Base-by-base conservation (phyloP, 495 filamentous ascomycete species). In the Haplographium delicatum region DNA sequence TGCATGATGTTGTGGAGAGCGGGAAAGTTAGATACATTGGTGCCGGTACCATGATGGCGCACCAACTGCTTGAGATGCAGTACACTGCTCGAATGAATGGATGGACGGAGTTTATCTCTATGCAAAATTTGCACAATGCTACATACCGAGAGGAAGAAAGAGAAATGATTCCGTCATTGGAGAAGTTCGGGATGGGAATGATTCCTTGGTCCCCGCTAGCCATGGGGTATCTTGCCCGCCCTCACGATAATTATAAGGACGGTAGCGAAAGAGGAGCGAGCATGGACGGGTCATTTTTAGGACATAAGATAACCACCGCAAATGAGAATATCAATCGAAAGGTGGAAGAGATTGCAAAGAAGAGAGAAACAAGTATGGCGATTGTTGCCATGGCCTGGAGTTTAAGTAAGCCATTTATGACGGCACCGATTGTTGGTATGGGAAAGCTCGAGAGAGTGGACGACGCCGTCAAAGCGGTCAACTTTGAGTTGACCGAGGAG, bases 321-420 rank as follows among this genome's bases (percentile, higher is more conserved):
- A 76, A 82, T 51, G 63, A 76, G 59, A 62, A 58, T 24, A 89
- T 88, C 50, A 78, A 88, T 33, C 61, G 68, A 15, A 72, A 83
- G 11, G 74, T 86, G 16, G 73, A 85, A 58, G 79, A 87, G 64
- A 51, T 89, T 23, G 80, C 82, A n/a, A 72, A 79, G 54, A 85
- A 79, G 71, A 78, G 78, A 60, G 80, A 78, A 3, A 63, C 72
- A 30, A 74, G 54, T 48, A 87, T 90, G 72, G 78, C 78, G 4
- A 73, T 78, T 51, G 78, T 89, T 41, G 75, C 82, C 2, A 68
- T 84, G 42, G 84, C 84, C 9, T 89, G 86, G 84, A 76, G 79
- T 47, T 65, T 83, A 60, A 71, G 76, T 37, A 63, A 77, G 42
- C 39, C 34, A 18, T 48, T 24, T 23, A 48, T 55, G 38, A 44